Evolutionary conservation across 805 yeast genomes (phyloP), one percentile per base, ranked within the genome.

Genomic region (Grigorovia humatica): DNA sequence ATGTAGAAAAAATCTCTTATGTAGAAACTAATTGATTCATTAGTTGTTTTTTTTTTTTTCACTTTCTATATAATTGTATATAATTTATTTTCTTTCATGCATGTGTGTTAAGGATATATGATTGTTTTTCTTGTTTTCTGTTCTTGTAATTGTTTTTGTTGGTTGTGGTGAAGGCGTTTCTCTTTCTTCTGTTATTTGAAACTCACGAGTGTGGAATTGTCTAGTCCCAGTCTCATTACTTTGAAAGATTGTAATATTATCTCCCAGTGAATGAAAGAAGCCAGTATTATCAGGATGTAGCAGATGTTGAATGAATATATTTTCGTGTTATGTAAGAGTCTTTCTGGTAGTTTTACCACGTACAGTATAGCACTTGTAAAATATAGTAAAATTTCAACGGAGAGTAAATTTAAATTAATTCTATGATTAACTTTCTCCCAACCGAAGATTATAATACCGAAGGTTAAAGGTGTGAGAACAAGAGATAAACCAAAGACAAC

Each of bases 401-500:
- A 55, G 18, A 88, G 70, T 76, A 81, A 85, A 2, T 59, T 60
- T 27, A 85, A 66, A 18, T 79, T 79, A 7, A 82, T 71, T 48
- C 93, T 68, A 9, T 61, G 60, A 27, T 66, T 59, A 9, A 83
- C 74, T 46, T 72, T 78, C 2, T 60, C 64, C 17, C 58, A 52
- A 0, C 91, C 93, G 55, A 70, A 79, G 13, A 62, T 52, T 29
- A 56, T 56, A 5, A 75, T 58, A 0, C 88, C 86, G 8, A 69
- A 70, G 0, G 9, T 86, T 74, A 1, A 95, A 91, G 23, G 87
- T 66, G 1, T 75, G 70, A 0, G 88, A 85, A 4, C 85, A 76
- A 30, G 83, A 69, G 0, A 93, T 93, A 66, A 86, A 84, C 87
- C 79, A 65, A 87, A 88, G 80, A 86, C 81, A 1, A 74, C 55